phyloP scores from a whole-genome alignment of 768 basidiomycete genomes.

The Xerocomus potaroensis region DNA sequence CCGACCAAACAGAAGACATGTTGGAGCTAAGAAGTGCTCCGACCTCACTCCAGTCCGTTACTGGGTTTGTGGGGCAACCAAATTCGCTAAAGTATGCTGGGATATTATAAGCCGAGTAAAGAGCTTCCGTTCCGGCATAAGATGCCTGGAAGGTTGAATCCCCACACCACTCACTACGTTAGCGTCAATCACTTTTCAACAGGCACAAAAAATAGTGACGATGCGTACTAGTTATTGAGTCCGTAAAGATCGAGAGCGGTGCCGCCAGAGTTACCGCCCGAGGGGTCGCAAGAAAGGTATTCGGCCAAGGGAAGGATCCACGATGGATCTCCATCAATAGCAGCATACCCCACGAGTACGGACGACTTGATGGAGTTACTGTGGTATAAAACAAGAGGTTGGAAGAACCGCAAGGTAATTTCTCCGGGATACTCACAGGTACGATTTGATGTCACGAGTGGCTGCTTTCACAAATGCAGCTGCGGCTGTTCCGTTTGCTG shows the following conservation, averaged over 20 bases:
- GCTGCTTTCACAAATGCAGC: conserved; percentile 88
- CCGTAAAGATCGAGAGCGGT: conserved; percentile 83
- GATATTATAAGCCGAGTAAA: conserved; percentile 65
- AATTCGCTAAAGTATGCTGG: conserved; percentile 90
- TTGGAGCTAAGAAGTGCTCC: conserved; percentile 63
- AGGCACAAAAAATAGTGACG: background rate
- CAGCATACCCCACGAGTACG: conserved; percentile 78
- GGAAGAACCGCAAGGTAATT: background rate
- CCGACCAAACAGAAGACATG: conserved; percentile 81
- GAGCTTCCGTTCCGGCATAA: conserved; percentile 51
- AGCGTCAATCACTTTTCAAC: conserved; percentile 1
- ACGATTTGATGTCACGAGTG: conserved; percentile 82
- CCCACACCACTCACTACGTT: conserved; percentile 77
- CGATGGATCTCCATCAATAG: conserved; percentile 65
- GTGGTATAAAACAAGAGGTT: background rate
- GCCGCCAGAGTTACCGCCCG: conserved; percentile 46
- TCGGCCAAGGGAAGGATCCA: conserved; percentile 69
- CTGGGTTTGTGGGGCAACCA: conserved; percentile 65
- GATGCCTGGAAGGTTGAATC: conserved; percentile 50
- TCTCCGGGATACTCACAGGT: conserved; percentile 51
- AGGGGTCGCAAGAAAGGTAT: conserved; percentile 74
- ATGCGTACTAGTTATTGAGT: conserved; percentile 76
- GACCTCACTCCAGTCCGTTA: conserved; percentile 74
- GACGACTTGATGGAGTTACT: conserved; percentile 62
- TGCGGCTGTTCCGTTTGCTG: conserved; percentile 50